phyloP scores from a whole-genome alignment of 2,329 filamentous ascomycete species.

The Tolypocladium nubicola region DNA sequence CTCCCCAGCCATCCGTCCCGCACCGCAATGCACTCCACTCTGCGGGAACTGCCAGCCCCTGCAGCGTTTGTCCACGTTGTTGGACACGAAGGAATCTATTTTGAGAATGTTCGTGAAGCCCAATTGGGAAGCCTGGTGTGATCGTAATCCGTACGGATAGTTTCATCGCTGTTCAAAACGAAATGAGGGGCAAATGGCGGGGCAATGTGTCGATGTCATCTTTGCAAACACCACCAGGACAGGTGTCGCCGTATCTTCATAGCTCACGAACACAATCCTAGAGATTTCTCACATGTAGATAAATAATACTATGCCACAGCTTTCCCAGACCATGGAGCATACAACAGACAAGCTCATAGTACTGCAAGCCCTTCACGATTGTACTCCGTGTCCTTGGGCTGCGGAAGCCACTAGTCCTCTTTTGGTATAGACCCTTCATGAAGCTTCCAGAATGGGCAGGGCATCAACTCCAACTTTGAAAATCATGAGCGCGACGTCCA shows the following conservation, averaged over 20 bases:
- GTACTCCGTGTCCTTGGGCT: background rate
- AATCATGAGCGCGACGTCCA: background rate
- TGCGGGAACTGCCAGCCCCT: background rate
- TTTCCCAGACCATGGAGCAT: background rate
- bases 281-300: background rate
- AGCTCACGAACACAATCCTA: no score
- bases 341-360: no score
- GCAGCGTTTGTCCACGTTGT: background rate
- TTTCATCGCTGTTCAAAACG: background rate
- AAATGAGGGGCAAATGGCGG: background rate
- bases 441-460: constrained; percentile 30
- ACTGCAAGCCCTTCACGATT: no score
- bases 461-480: constrained; percentile 11
- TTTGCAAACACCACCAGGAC: background rate
- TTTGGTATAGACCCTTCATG: constrained; percentile 17
- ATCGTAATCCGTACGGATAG: background rate
- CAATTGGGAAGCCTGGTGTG: background rate
- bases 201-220: background rate
- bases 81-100: background rate
- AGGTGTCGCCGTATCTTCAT: background rate
- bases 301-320: background rate
- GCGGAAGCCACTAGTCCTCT: background rate
- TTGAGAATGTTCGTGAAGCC: no score
- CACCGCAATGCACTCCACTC: background rate
- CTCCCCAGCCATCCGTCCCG: background rate